A percentile compares a stretch with the other conserved stretches of the same genome.
Evolutionary conservation across 78 protist species (phyloP).

Genomic region (Creolimax fragrantissima): DNA sequence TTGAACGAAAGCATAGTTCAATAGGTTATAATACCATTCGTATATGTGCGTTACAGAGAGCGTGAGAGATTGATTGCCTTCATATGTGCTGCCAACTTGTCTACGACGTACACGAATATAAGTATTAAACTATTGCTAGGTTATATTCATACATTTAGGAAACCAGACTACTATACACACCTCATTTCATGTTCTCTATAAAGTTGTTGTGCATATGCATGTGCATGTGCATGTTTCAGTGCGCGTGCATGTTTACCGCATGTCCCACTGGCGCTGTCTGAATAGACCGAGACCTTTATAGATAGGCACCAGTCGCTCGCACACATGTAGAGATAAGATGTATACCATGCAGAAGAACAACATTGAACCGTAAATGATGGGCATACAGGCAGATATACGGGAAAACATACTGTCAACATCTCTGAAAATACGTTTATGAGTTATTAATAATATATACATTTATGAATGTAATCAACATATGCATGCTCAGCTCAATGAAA

Average conservation of each 20-base stretch:
- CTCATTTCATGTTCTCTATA: no score
- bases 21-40: background rate
- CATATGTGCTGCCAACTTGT: background rate
- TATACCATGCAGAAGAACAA: background rate
- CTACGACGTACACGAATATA: background rate
- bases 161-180: background rate
- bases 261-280: background rate
- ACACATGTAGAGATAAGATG: background rate
- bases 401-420: background rate
- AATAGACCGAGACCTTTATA: background rate
- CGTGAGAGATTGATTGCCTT: background rate
- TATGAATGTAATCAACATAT: background rate
- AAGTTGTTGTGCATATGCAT: no score
- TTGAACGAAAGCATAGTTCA: background rate
- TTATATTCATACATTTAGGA: no score
- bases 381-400: background rate
- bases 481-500: no score
- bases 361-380: background rate
- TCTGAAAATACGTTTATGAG: background rate
- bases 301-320: background rate
- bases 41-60: background rate
- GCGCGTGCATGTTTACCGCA: no score
- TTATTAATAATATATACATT: background rate
- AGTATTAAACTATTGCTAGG: background rate
- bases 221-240: no score